Evolutionary conservation across 1,284 basidiomycete species (phyloP).

Genomic region (Trametes versicolor): DNA sequence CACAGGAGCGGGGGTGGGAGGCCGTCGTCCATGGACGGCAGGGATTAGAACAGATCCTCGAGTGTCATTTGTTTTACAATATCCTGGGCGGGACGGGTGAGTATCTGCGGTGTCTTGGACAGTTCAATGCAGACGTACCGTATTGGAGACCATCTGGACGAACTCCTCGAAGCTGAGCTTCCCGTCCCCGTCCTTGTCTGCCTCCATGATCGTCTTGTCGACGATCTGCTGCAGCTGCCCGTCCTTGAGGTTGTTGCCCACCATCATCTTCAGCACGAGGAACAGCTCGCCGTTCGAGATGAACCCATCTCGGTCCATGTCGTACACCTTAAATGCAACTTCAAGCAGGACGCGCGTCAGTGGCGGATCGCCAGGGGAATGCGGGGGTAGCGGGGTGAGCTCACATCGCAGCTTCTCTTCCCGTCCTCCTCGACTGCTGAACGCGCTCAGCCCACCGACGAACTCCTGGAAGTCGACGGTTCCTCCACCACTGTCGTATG

Average conservation of each 20-base stretch:
- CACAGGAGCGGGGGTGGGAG: not conserved
- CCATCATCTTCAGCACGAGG: conserved; percentile 99
- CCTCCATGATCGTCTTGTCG: conserved; percentile 99
- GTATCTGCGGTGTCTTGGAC: not conserved
- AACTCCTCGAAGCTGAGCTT: conserved; percentile 99
- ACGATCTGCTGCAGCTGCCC: conserved; percentile 99
- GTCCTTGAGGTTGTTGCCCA: conserved; percentile 99
- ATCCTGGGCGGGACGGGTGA: conserved; percentile 58
- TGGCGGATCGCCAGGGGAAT: not conserved
- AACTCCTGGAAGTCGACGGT: conserved; percentile 99
- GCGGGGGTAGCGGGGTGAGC: conserved; percentile 45
- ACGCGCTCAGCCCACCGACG: conserved; percentile 96
- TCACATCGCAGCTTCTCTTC: conserved; percentile 97
- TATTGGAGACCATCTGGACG: conserved; percentile 95
- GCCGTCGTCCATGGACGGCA: not conserved
- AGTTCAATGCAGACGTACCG: conserved; percentile 59
- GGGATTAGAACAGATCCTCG: conserved; percentile 84
- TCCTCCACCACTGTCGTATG: conserved; percentile 84
- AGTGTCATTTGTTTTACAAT: conserved; percentile 99
- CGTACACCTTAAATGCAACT: conserved; percentile 99
- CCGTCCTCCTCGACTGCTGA: conserved; percentile 93
- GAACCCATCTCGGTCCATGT: conserved; percentile 96
- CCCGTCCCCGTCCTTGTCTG: conserved; percentile 97
- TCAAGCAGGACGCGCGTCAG: not conserved
- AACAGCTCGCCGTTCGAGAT: conserved; percentile 99